Evolutionary conservation across 257 asterid species (phyloP), one percentile per base, ranked within the genome.

Genomic region (Forsythia suspensa): DNA sequence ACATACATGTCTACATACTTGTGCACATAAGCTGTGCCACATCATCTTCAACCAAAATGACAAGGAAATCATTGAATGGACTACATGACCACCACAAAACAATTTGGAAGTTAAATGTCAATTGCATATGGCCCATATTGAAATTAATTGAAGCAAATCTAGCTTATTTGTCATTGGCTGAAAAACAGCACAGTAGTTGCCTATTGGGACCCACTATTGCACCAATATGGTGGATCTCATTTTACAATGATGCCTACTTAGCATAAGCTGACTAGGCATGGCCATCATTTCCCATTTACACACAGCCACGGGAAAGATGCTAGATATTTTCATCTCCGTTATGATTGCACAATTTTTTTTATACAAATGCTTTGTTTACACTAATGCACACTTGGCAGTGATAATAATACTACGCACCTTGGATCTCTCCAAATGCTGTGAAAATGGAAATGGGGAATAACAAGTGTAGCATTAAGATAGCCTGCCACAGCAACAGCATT

Each of bases 401-500:
- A 70, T 73, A 51, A 65, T 82, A 44, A 59, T 59, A 44, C 75
- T 36, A 81, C 89, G 75, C 83, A 91, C 98, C 98, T 96, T 46
- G 98, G 96, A 80, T 96, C 99, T 83, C 93, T 91, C 99, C 99
- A 96, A 72, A 96, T 91, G 83, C 99, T 96, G 88, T 96, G 97
- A 87, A 87, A 96, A 83, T 92, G 99, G 87, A 94, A 92, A 80
- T 88, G 90, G 6, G 99, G 98, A 86, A 94, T 92, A 65, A 94
- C 89, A 72, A 96, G 97, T 75, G 98, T 96, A 63, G 99, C 98
- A 80, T 96, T 96, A 55, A 94, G 96, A 87, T 89, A 91, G 65
- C 98, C 98, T 63, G 99, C 99, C 86, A 96, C 99, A 48, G 99
- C 97, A 70, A 96, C 99, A 36, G 99, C 99, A 86, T 96, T 92